phyloP scores from a whole-genome alignment of 495 filamentous ascomycete species.

The Penicillium herquei region DNA sequence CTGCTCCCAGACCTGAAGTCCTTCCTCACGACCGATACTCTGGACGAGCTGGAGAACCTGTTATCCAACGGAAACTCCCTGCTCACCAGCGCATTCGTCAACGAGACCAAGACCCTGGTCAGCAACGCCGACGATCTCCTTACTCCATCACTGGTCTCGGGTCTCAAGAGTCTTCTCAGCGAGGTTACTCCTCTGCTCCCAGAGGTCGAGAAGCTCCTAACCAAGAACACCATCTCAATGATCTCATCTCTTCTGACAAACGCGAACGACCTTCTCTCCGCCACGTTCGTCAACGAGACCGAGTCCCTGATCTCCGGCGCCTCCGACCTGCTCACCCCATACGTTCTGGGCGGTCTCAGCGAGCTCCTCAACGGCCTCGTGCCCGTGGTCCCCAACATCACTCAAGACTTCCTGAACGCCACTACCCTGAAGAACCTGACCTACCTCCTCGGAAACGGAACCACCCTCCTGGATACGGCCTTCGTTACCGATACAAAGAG shows the following conservation, averaged over 20 bases:
- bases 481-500: conserved; percentile 32
- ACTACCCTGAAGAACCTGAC: conserved; percentile 35
- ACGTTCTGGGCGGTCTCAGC: conserved; percentile 21
- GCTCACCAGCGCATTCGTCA: conserved; percentile 30
- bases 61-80: conserved; percentile 31
- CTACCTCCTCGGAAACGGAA: conserved; percentile 37
- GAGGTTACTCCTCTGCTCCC: conserved; percentile 34
- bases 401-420: conserved; percentile 30
- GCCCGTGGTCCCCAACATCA: conserved; percentile 22
- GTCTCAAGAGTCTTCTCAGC: conserved; percentile 36
- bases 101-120: conserved; percentile 20
- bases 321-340: conserved; percentile 36
- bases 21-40: conserved; percentile 27
- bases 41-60: conserved; percentile 34
- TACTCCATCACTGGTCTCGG: conserved; percentile 32
- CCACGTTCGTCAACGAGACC: conserved; percentile 39
- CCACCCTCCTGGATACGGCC: conserved; percentile 31
- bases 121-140: conserved; percentile 24
- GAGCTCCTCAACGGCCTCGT: conserved; percentile 37
- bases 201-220: conserved; percentile 35
- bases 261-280: conserved; percentile 39
- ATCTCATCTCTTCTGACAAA: conserved; percentile 21
- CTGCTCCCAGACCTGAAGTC: conserved; percentile 25
- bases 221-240: conserved; percentile 29
- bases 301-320: conserved; percentile 37